Evolutionary conservation across 2,329 filamentous ascomycete genomes (phyloP).

Genomic region (Sarocladium kiliense): DNA sequence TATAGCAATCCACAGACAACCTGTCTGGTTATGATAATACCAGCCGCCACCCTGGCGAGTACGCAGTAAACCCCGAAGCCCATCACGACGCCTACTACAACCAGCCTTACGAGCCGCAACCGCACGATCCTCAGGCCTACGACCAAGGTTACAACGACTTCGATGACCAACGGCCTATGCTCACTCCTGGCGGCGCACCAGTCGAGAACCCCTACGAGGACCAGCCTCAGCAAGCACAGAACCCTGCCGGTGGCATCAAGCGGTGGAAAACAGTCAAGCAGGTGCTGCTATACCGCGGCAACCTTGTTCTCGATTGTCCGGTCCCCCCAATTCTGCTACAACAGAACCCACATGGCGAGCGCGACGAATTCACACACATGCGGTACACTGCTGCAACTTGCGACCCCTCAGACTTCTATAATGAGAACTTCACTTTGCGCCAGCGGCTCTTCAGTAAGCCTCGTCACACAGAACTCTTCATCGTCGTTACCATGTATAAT

Average conservation of each 20-base stretch:
- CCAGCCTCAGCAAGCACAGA: slow-evolving; percentile 23
- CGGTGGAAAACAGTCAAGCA: slow-evolving; percentile 99
- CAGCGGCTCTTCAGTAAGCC: slow-evolving; percentile 91
- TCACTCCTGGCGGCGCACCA: slow-evolving; percentile 50
- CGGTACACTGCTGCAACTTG: slow-evolving; percentile 93
- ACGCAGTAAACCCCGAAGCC: slow-evolving; percentile 73
- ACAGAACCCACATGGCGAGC: slow-evolving; percentile 84
- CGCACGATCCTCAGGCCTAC: slow-evolving; percentile 55
- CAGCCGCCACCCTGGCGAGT: slow-evolving; percentile 52
- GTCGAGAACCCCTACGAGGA: slow-evolving; percentile 40
- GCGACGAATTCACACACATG: slow-evolving; percentile 89
- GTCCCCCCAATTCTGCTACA: slow-evolving; percentile 84
- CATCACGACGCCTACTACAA: slow-evolving; percentile 87
- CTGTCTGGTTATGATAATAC: slow-evolving; percentile 40
- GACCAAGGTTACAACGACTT: slow-evolving; percentile 58
- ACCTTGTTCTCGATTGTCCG: slow-evolving; percentile 93
- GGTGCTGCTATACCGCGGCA: slow-evolving; percentile 94
- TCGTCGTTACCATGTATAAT: slow-evolving; percentile 98
- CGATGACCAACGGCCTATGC: slow-evolving; percentile 70
- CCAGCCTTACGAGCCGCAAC: slow-evolving; percentile 66
- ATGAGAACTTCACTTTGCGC: slow-evolving; percentile 84
- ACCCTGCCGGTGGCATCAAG: slow-evolving; percentile 51
- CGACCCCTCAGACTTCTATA: slow-evolving; percentile 83
- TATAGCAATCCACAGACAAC: slow-evolving; percentile 48
- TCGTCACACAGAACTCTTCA: slow-evolving; percentile 89